Conservation (phyloP, 805 yeast genomes). For the Candida oleophila region DNA sequence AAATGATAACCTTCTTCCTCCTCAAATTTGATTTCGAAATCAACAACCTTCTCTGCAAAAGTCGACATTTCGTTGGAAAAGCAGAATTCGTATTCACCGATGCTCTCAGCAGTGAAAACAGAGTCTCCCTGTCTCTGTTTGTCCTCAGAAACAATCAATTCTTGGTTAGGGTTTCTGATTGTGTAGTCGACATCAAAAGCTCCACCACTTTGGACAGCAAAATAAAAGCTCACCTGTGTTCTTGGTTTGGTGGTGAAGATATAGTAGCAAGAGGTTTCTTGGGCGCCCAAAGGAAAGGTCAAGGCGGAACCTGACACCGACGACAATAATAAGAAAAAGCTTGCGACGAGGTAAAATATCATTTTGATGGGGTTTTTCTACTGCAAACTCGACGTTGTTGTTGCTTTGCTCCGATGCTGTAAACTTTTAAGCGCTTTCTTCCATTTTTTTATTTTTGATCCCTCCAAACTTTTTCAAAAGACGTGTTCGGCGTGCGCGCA, state of each 20-base stretch:
- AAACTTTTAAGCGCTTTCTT: not conserved
- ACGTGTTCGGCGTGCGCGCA: conserved; percentile 2
- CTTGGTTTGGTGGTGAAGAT: conserved; percentile 60
- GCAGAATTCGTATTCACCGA: conserved; percentile 87
- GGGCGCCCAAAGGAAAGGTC: conserved; percentile 74
- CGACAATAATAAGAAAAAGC: conserved; percentile 9
- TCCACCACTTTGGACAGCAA: conserved; percentile 83
- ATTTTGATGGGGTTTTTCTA: not conserved
- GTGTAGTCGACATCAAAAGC: conserved; percentile 76
- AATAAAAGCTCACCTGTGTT: conserved; percentile 68
- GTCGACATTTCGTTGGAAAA: conserved; percentile 81
- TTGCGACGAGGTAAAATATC: conserved; percentile 1
- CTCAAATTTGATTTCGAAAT: conserved; percentile 68
- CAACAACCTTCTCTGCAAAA: conserved; percentile 78
- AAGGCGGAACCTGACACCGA: conserved; percentile 49
- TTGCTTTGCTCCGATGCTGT: not conserved
- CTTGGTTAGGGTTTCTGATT: conserved; percentile 57
- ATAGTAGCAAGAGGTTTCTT: conserved; percentile 70
- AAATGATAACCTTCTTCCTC: conserved; percentile 36
- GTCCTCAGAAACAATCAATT: conserved; percentile 49
- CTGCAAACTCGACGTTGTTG: not conserved
- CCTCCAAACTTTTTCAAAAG: conserved; percentile 1
- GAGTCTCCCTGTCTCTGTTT: conserved; percentile 81
- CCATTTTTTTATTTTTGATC: conserved; percentile 1
- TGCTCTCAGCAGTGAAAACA: conserved; percentile 58